Conservation (phyloP, 1,284 basidiomycete species). For the Ceratorhiza oryzae-sativae region DNA sequence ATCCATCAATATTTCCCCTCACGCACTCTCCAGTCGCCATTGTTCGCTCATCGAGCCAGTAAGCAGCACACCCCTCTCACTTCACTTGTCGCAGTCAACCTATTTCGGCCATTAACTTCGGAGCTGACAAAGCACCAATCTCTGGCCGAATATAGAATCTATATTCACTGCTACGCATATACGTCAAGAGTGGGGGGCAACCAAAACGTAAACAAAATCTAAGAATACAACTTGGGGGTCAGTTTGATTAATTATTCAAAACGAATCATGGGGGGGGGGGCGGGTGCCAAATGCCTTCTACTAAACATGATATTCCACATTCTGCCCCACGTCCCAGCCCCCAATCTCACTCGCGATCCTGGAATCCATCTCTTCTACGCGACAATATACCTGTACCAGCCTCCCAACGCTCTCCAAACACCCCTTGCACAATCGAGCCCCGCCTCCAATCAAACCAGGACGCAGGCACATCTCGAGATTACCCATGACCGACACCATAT, state of each 20-base stretch:
- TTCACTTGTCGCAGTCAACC: too few relatives aligned
- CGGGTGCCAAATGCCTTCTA: too few relatives aligned
- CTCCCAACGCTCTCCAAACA: conserved; percentile 15
- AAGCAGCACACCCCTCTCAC: too few relatives aligned
- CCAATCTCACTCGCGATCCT: background rate
- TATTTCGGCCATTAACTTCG: too few relatives aligned
- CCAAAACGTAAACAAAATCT: background rate
- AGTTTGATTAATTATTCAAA: too few relatives aligned
- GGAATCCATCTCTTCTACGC: conserved; percentile 10
- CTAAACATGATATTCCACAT: too few relatives aligned
- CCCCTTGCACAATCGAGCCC: background rate
- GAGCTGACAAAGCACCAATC: too few relatives aligned
- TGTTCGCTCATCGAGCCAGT: too few relatives aligned
- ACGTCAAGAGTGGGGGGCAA: background rate
- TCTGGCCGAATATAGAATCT: too few relatives aligned
- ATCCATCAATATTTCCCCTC: too few relatives aligned
- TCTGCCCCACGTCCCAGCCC: background rate
- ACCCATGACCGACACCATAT: background rate
- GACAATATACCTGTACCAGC: conserved; percentile 20
- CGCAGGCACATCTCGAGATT: conserved; percentile 6
- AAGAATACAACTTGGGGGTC: background rate
- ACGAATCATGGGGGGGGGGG: too few relatives aligned
- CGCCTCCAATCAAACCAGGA: background rate
- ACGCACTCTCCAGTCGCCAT: too few relatives aligned
- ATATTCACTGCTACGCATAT: background rate